Percentiles rank a stretch among this genome's conserved stretches.
phyloP scores from a whole-genome alignment of 2,329 filamentous ascomycete species.

The Pseudogymnoascus sp. region DNA sequence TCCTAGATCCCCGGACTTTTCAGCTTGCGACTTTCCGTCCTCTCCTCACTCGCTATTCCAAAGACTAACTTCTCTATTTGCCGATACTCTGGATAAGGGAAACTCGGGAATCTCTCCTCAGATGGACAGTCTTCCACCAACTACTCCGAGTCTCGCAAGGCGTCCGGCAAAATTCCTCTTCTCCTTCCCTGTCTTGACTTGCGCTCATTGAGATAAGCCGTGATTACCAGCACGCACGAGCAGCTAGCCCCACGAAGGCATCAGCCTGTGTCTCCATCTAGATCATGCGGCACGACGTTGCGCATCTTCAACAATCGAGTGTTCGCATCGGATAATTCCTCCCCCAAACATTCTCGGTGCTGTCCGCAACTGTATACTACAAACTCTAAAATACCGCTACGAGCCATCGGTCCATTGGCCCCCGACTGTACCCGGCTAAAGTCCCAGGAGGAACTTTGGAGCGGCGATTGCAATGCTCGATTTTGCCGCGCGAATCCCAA shows the following conservation, averaged over 20 bases:
- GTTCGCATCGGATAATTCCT: conserved; percentile 2
- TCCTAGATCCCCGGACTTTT: conserved; percentile 1
- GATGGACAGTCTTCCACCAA: conserved; percentile 6
- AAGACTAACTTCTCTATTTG: not conserved
- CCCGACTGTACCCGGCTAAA: not conserved
- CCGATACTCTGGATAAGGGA: not conserved
- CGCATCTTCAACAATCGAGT: not conserved
- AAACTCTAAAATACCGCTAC: not conserved
- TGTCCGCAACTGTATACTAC: not conserved
- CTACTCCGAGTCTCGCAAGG: conserved; percentile 1
- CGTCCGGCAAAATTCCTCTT: conserved; percentile 2
- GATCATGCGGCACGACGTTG: conserved; percentile 2
- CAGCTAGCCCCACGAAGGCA: not conserved
- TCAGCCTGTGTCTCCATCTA: not conserved
- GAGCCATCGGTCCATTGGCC: not conserved
- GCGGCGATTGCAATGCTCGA: conserved; percentile 5
- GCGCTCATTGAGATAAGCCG: not conserved
- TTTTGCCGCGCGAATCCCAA: conserved; percentile 1
- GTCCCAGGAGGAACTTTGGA: not conserved
- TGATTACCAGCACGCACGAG: not conserved
- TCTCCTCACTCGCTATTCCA: not conserved
- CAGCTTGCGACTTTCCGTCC: not conserved
- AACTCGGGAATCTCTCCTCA: not conserved
- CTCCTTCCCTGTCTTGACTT: not conserved
- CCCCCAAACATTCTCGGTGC: not conserved